Conservation (phyloP, 768 basidiomycete genomes). For the Coprinellus aureogranulatus region DNA sequence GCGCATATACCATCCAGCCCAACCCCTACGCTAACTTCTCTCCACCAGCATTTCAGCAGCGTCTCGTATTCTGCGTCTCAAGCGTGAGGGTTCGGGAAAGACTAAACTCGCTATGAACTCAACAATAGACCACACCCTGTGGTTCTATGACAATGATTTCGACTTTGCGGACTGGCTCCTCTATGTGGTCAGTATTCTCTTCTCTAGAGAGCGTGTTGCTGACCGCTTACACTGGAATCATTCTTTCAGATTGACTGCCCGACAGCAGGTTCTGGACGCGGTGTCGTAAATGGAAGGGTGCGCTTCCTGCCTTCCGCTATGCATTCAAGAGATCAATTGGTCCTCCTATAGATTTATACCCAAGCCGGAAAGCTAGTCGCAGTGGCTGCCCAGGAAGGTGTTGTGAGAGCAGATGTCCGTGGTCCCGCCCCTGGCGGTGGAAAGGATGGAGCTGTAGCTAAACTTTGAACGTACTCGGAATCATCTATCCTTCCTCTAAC, state of each 20-base stretch:
- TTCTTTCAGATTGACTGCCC: constrained; percentile 60
- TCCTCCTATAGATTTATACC: constrained; percentile 84
- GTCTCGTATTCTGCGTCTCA: constrained; percentile 52
- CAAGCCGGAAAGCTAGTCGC: constrained; percentile 64
- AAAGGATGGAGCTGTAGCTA: constrained; percentile 14
- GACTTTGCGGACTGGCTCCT: constrained; percentile 80
- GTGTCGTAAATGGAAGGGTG: constrained; percentile 69
- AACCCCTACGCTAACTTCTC: constrained; percentile 11
- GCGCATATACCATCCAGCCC: constrained; percentile 16
- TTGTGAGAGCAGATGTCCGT: constrained; percentile 58
- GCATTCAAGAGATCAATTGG: no score
- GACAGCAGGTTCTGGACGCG: constrained; percentile 62
- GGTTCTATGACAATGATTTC: constrained; percentile 73
- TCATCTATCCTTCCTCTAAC: no score
- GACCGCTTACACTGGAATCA: neutral
- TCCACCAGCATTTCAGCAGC: constrained; percentile 54
- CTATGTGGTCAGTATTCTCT: constrained; percentile 55
- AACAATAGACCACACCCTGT: constrained; percentile 76
- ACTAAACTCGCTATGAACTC: constrained; percentile 60
- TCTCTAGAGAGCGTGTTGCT: neutral
- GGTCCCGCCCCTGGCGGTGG: constrained; percentile 26
- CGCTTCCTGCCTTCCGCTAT: constrained; percentile 18
- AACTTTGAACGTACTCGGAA: no score
- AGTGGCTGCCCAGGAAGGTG: constrained; percentile 79
- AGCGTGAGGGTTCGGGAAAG: constrained; percentile 47